Evolutionary conservation across 2,329 filamentous ascomycete genomes (phyloP).

Genomic region (Pseudopyricularia cyperi): DNA sequence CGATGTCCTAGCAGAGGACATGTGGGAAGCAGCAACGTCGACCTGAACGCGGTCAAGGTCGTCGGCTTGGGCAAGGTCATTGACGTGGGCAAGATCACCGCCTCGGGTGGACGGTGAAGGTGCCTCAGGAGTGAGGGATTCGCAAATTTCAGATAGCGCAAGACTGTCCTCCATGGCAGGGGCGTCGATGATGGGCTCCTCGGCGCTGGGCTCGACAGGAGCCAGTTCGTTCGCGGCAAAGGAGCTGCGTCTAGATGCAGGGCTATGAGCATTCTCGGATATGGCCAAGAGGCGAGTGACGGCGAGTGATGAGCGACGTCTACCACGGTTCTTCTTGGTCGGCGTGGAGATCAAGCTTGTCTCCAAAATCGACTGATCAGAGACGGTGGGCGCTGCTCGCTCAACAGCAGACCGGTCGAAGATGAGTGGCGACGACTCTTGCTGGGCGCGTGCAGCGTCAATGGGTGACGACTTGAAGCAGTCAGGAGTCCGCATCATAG

Average conservation of each 20-base stretch:
- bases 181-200: neutral
- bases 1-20: no score
- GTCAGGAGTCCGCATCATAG: conserved; percentile 1
- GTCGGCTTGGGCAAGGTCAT: no score
- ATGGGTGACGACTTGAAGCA: neutral
- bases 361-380: neutral
- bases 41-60: no score
- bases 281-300: conserved; percentile 1
- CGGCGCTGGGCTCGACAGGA: neutral
- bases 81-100: neutral
- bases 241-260: neutral
- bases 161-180: neutral
- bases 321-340: neutral
- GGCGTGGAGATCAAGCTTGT: neutral
- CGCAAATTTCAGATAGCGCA: no score
- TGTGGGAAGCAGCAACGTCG: no score
- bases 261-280: neutral
- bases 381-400: neutral
- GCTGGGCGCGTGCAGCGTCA: neutral
- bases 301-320: neutral
- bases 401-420: neutral
- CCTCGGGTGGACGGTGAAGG: neutral
- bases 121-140: no score
- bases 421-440: neutral
- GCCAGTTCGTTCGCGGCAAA: neutral